Base-by-base conservation (phyloP, 2,329 filamentous ascomycete genomes). In the Aureobasidium sp. region DNA sequence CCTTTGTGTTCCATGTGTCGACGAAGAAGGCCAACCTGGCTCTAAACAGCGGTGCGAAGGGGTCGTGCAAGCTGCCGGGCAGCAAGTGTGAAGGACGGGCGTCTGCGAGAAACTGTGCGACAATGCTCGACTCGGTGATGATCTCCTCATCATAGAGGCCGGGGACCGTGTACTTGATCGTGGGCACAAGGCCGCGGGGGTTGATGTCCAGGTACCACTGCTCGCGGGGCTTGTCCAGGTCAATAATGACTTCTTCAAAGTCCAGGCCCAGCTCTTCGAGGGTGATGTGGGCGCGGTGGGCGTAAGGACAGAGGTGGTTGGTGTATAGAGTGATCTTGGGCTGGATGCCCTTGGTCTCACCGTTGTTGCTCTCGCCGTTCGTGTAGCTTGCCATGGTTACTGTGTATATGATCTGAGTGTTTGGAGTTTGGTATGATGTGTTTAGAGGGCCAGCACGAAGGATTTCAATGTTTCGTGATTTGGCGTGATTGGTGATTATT, bases 201-300 rank as follows among this genome's bases (percentile, higher is more conserved):
- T 93, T 92, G 71, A 94, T 77, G 57, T 86, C 78, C 9, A 94
- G 82, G 71, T 93, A 94, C 79, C 87, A 89, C 39, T 83, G 78
- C 36, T 87, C 85, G 12, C 90, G 84, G 0, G 90, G 89, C 11
- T 75, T 81, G 67, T 76, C 74, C 51, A 94, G 80, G 71, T 93
- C 87, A 68, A 95, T 88, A 48, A 74, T 70, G 65, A 75, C 71
- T 41, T 69, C 68, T 63, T 75, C 73, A 60, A 73, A 75, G 0
- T 74, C 68, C 5, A 74, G 68, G 5, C 73, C 72, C 6, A 74
- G 62, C 22, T 68, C 67, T 45, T 74, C 69, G 9, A 73, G 62
- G 1, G 69, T 68, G 22, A 73, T 64, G 56, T 73, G 65, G 62
- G 84, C 88, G 39, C 90, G 87, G 70, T 93, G 89, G 17, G 88